Evolutionary conservation across 805 yeast species (phyloP).

Genomic region (Wickerhamiella sergipiensis): DNA sequence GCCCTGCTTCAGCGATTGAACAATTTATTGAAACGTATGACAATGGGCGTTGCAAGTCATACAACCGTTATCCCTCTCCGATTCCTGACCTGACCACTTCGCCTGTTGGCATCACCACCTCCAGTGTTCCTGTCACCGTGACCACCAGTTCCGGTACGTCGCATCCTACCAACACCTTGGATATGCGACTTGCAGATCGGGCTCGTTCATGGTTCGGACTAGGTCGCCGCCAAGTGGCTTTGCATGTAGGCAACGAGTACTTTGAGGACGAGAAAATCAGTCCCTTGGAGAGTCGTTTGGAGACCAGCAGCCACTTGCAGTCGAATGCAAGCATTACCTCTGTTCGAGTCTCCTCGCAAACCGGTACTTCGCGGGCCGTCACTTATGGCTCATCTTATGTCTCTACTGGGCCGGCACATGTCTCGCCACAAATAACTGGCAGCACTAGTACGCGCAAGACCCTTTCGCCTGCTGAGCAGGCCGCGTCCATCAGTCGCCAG

Average conservation of each 20-base stretch:
- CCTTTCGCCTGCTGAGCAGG: conserved; percentile 12
- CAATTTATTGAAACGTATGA: conserved; percentile 10
- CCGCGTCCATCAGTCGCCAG: conserved; percentile 6
- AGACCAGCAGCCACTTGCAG: not conserved
- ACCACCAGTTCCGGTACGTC: no score
- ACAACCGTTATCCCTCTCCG: not conserved
- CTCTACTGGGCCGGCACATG: not conserved
- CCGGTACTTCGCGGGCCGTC: not conserved
- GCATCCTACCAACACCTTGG: not conserved
- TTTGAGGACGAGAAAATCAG: not conserved
- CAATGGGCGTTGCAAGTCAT: conserved; percentile 9
- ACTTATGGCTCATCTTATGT: not conserved
- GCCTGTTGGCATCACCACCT: not conserved
- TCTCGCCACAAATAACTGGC: not conserved
- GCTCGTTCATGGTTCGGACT: not conserved
- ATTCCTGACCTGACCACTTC: not conserved
- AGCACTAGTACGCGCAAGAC: not conserved
- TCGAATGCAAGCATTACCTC: not conserved
- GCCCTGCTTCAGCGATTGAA: conserved; percentile 13
- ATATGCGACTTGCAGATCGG: not conserved
- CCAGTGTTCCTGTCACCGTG: no score
- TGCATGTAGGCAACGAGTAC: not conserved
- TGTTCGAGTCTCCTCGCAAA: not conserved
- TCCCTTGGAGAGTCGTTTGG: not conserved
- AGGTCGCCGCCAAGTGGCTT: not conserved